phyloP scores from a whole-genome alignment of 345 rosid genomes.

The Eucalyptus pauciflora region DNA sequence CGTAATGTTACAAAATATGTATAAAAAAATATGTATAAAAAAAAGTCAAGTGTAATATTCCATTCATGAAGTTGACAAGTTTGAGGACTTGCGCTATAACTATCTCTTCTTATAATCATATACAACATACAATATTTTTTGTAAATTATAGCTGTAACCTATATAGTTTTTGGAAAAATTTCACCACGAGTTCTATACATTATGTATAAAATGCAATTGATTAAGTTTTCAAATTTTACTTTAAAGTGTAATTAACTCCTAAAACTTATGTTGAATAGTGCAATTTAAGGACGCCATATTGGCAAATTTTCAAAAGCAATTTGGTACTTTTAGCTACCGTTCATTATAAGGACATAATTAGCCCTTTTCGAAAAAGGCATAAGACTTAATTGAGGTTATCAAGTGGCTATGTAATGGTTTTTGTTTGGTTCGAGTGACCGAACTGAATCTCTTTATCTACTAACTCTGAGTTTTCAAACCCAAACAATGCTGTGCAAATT shows the following conservation, averaged over 20 bases:
- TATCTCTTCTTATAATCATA: not conserved
- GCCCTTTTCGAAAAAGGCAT: not conserved
- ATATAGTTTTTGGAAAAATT: not conserved
- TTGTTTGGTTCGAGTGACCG: not conserved
- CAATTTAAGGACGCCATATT: not conserved
- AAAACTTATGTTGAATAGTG: rapidly evolving
- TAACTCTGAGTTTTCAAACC: too few relatives aligned
- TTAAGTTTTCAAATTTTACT: not conserved
- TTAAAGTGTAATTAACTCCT: too few relatives aligned
- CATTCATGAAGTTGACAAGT: not conserved
- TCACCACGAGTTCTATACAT: not conserved
- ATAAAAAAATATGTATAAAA: too few relatives aligned
- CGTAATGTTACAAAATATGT: not conserved
- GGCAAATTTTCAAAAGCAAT: not conserved
- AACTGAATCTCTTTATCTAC: too few relatives aligned
- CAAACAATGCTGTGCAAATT: too few relatives aligned
- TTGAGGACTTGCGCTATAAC: not conserved
- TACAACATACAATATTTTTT: rapidly evolving
- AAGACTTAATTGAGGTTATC: not conserved
- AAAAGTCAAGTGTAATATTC: not conserved
- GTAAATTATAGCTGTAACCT: not conserved
- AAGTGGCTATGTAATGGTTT: not conserved
- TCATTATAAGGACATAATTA: not conserved
- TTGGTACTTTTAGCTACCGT: rapidly evolving
- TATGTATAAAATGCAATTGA: not conserved